These are phyloP conservation scores for Epichloe aotearoae DNA, from an alignment of 2,329 filamentous ascomycete species.

Conservation along the genomic window DNA sequence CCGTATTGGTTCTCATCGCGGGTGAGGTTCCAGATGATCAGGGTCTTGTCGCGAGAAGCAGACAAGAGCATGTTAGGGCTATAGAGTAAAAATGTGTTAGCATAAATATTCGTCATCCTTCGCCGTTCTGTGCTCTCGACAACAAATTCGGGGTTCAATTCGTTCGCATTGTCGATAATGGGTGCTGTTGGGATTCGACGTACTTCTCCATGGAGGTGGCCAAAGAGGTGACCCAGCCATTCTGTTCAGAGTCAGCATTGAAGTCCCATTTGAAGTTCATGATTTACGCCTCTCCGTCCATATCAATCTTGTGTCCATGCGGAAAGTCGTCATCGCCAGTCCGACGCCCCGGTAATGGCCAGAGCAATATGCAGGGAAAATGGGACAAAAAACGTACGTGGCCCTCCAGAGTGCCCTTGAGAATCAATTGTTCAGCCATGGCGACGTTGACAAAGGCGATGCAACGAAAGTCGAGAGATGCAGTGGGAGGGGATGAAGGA, in stretches of 20 bases:
- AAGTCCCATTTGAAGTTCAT: background rate
- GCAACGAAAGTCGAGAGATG: constrained; percentile 16
- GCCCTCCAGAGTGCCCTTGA: constrained; percentile 95
- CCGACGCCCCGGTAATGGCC: constrained; percentile 5
- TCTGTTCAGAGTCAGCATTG: constrained; percentile 31
- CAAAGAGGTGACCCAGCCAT: constrained; percentile 98
- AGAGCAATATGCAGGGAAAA: constrained; percentile 6
- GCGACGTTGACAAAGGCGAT: constrained; percentile 32
- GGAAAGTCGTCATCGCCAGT: background rate
- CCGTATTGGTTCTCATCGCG: constrained; percentile 97
- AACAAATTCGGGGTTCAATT: constrained; percentile 1
- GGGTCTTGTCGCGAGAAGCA: constrained; percentile 90
- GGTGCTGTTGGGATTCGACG: constrained; percentile 19
- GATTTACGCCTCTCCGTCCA: background rate
- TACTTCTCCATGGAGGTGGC: constrained; percentile 99
- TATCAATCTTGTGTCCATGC: background rate
- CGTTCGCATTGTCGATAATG: constrained; percentile 2
- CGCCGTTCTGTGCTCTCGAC: background rate
- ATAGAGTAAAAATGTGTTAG: constrained; percentile 14
- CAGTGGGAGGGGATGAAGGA: constrained; percentile 23
- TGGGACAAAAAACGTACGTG: constrained; percentile 49
- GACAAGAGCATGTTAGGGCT: constrained; percentile 99
- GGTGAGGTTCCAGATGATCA: constrained; percentile 99
- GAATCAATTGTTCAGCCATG: constrained; percentile 90
- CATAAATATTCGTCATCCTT: background rate